These are phyloP conservation scores for Brassica juncea DNA, from an alignment of 345 rosid genomes.

Conservation along the genomic window DNA sequence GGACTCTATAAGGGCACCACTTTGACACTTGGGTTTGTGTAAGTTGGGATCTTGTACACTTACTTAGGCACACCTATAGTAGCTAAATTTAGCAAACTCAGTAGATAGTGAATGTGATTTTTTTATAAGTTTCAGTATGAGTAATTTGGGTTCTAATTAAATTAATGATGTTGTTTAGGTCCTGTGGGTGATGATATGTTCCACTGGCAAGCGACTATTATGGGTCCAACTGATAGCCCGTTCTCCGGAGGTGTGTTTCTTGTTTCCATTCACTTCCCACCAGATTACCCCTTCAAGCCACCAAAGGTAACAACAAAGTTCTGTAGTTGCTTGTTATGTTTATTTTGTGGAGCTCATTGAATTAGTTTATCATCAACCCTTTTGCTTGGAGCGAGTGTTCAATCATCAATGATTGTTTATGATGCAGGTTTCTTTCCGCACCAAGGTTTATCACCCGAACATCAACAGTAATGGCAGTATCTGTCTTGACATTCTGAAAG, in stretches of 20 bases:
- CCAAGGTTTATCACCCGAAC: conserved; percentile 72
- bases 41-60: not conserved
- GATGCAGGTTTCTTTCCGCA: conserved; percentile 63
- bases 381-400: not conserved
- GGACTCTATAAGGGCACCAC: not conserved
- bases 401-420: not conserved
- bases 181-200: conserved; percentile 74
- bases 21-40: not conserved
- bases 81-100: not conserved
- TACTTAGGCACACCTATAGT: conserved; percentile 2
- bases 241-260: conserved; percentile 69
- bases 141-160: not conserved
- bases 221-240: conserved; percentile 78
- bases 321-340: conserved; percentile 15
- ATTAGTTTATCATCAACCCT: not conserved
- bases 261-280: conserved; percentile 79
- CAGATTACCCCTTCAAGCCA: conserved; percentile 81
- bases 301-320: conserved; percentile 50
- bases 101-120: not conserved
- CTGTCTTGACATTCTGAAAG: conserved; percentile 75
- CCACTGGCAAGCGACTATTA: conserved; percentile 83
- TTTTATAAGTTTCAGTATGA: not conserved
- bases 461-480: conserved; percentile 76
- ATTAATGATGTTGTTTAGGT: conserved; percentile 42
- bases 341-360: not conserved